Conservation (phyloP, 441 rosid genomes). For the Pelargonium australe region DNA sequence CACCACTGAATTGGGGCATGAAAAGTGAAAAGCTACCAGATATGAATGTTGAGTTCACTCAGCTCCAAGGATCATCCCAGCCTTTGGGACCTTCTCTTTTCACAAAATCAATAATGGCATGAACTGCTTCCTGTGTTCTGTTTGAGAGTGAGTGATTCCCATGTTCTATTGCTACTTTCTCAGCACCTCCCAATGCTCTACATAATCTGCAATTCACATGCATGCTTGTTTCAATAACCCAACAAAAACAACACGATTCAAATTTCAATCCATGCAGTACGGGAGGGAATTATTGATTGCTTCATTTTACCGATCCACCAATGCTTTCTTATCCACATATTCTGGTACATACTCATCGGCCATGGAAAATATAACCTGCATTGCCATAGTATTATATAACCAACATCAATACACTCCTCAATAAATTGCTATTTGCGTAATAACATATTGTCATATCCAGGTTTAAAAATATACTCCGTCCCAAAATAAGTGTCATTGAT, state of each 20-base stretch:
- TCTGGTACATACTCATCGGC: conserved; percentile 88
- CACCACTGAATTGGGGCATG: no score
- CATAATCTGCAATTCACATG: conserved; percentile 47
- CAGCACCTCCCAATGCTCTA: conserved; percentile 89
- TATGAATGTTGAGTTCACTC: conserved; percentile 6
- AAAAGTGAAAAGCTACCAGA: no score
- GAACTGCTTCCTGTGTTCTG: conserved; percentile 70
- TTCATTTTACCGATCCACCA: conserved; percentile 64
- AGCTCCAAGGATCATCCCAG: conserved; percentile 98
- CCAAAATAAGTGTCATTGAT: no score
- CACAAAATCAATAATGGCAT: conserved; percentile 62
- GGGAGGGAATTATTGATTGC: no score
- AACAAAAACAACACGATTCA: no score
- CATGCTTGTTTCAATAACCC: no score
- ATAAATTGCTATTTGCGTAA: no score
- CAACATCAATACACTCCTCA: no score
- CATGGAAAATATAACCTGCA: conserved; percentile 86
- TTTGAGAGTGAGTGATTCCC: conserved; percentile 93
- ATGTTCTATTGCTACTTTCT: conserved; percentile 75
- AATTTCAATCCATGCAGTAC: no score
- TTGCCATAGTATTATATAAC: no score
- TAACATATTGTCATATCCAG: no score
- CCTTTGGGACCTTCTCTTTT: conserved; percentile 84
- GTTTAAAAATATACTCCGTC: no score
- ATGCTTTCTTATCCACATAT: conserved; percentile 75